Conservation (phyloP, 257 asterid species). For the Solanum phureja region DNA sequence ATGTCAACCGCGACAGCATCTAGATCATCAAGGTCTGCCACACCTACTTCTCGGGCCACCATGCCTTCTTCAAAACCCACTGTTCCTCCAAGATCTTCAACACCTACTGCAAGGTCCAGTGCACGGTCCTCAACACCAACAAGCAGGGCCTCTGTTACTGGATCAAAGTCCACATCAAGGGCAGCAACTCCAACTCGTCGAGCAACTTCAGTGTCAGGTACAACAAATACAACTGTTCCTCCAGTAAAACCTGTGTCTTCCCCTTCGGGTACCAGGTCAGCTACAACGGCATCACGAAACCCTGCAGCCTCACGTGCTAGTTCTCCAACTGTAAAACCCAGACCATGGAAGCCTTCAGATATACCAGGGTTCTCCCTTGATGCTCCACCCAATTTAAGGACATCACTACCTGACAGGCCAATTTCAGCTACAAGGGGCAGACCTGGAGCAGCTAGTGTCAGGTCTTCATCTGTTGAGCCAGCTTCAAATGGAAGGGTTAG, state of each 20-base stretch:
- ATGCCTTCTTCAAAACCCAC: conserved; percentile 45
- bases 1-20: conserved; percentile 15
- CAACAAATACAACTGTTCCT: conserved; percentile 28
- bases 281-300: conserved; percentile 31
- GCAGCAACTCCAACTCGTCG: conserved; percentile 85
- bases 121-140: conserved; percentile 80
- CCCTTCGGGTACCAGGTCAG: conserved; percentile 37
- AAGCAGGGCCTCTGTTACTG: conserved; percentile 44
- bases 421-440: conserved; percentile 92
- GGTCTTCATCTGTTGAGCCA: conserved; percentile 87
- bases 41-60: conserved; percentile 73
- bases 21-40: conserved; percentile 69
- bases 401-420: conserved; percentile 81
- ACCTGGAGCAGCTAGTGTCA: conserved; percentile 79
- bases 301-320: conserved; percentile 47
- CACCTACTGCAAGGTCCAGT: conserved; percentile 74
- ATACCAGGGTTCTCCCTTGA: conserved; percentile 98
- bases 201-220: conserved; percentile 29
- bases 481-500: conserved; percentile 74
- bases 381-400: conserved; percentile 86
- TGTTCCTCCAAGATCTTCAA: conserved; percentile 75
- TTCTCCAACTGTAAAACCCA: conserved; percentile 46
- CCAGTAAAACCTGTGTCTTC: conserved; percentile 36
- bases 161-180: conserved; percentile 63
- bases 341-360: conserved; percentile 67